phyloP scores from a whole-genome alignment of 2,329 filamentous ascomycete species.

The Chaetothyriales sp. region DNA sequence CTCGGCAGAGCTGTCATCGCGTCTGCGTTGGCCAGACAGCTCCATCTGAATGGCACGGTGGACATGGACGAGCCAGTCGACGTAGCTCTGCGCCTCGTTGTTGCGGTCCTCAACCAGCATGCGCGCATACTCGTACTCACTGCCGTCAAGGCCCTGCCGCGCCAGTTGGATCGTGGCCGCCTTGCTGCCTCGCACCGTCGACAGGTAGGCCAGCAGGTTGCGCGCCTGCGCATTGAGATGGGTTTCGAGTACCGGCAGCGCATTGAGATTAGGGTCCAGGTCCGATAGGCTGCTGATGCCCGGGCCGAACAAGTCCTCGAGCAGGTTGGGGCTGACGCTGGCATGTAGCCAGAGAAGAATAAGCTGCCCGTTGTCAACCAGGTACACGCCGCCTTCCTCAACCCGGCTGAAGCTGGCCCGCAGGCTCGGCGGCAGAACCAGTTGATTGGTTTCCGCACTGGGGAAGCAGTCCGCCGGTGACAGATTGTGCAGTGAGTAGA shows the following conservation, averaged over 20 bases:
- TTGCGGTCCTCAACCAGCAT: slow-evolving; percentile 87
- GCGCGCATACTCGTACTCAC: slow-evolving; percentile 90
- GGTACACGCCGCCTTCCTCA: slow-evolving; percentile 82
- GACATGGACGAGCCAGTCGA: slow-evolving; percentile 93
- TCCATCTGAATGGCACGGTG: slow-evolving; percentile 89
- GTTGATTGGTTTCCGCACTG: slow-evolving; percentile 68
- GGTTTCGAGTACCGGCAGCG: slow-evolving; percentile 71
- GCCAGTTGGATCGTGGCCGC: slow-evolving; percentile 80
- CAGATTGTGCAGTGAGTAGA: slow-evolving; percentile 82
- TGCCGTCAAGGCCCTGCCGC: slow-evolving; percentile 79
- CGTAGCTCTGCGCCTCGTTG: slow-evolving; percentile 94
- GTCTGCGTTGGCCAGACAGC: slow-evolving; percentile 38
- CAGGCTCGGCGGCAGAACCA: slow-evolving; percentile 65
- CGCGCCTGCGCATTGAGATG: slow-evolving; percentile 89
- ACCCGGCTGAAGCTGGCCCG: slow-evolving; percentile 76
- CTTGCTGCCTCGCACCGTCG: slow-evolving; percentile 67
- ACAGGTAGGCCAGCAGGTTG: slow-evolving; percentile 80
- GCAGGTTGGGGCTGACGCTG: slow-evolving; percentile 79
- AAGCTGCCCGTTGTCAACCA: slow-evolving; percentile 89
- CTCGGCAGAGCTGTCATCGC: slow-evolving; percentile 25
- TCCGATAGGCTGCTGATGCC: slow-evolving; percentile 54
- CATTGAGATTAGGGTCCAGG: slow-evolving; percentile 67
- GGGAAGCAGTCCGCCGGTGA: slow-evolving; percentile 78
- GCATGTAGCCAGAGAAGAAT: slow-evolving; percentile 85
- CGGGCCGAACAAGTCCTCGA: slow-evolving; percentile 78